Evolutionary conservation across 2,329 filamentous ascomycete species (phyloP).

Genomic region (Metarhizium anisopliae): DNA sequence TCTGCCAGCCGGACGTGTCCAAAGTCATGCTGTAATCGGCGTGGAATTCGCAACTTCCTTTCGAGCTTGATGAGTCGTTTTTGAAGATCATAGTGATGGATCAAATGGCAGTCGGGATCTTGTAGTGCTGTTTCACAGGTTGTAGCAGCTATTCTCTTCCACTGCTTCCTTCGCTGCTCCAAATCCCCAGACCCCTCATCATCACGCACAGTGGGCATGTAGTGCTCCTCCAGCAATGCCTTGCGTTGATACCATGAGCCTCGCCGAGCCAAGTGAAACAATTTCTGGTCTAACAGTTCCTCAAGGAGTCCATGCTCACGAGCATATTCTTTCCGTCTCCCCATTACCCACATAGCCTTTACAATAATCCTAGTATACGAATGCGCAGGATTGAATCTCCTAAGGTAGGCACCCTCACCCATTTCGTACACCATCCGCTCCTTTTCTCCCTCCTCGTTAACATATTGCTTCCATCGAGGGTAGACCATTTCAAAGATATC

Average conservation of each 20-base stretch:
- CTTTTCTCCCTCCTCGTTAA: conserved; percentile 67
- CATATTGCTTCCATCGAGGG: conserved; percentile 67
- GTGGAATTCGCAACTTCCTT: conserved; percentile 70
- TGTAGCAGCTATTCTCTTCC: conserved; percentile 64
- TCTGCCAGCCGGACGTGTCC: conserved; percentile 71
- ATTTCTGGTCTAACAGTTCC: conserved; percentile 67
- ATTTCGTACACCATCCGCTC: conserved; percentile 70
- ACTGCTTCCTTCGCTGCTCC: conserved; percentile 64
- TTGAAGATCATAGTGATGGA: conserved; percentile 90
- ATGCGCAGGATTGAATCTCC: conserved; percentile 84
- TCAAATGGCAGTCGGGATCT: conserved; percentile 81
- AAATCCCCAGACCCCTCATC: conserved; percentile 24
- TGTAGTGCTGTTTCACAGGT: conserved; percentile 85
- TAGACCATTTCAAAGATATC: conserved; percentile 66
- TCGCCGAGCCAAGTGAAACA: conserved; percentile 78
- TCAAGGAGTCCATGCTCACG: conserved; percentile 66
- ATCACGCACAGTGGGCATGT: conserved; percentile 62
- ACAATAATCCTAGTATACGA: conserved; percentile 90
- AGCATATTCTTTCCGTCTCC: conserved; percentile 70
- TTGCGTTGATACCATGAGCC: conserved; percentile 96
- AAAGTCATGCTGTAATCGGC: conserved; percentile 87
- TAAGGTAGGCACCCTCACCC: conserved; percentile 80
- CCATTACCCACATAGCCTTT: conserved; percentile 72
- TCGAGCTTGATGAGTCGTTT: conserved; percentile 91
- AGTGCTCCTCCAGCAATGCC: conserved; percentile 88